Evolutionary conservation across 2,329 filamentous ascomycete species (phyloP), one percentile per base, ranked within the genome.

Genomic region (Aspergillus phoenicis): DNA sequence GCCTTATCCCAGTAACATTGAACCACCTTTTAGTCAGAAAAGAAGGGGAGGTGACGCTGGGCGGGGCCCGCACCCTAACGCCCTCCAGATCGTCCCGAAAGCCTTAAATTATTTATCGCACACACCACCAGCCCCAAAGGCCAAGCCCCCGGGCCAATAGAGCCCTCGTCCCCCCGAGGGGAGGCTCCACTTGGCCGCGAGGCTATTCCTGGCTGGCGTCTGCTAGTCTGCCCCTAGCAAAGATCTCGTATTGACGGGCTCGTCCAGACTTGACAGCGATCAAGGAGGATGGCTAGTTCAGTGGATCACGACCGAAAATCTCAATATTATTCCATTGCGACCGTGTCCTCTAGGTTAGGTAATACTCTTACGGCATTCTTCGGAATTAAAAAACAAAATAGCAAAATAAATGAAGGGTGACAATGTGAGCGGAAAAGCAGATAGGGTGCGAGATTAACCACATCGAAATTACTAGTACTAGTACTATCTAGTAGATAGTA

Each of bases 131-230:
- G 33, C 24, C 47, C 47, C 52, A 59, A 45, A 24, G 43, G 43
- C 47, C 58, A 57, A 63, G 52, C 45, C 47, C 52, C 47, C 51
- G 51, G 33, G 41, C 57, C 62, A 64, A 63, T 62, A 58, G 53
- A 33, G 57, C 52, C 38, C 28, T 55, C 49, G 39, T 28, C 48
- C 45, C 57, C 53, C 43, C 33, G 24, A 56, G 26, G 7, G 39
- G 60, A 52, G 76, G 76, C 11, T 69, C 71, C 39, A 74, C 74
- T 28, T 71, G 78, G n/a, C 69, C 70, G 73, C 75, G 36, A 76
- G 76, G 60, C 52, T 69, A 79, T 36, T 74, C 68, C 39, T 80
- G 72, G 77, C 71, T 79, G 61, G 75, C 71, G 58, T 58, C 61
- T 62, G 60, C 57, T 63, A 67, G 66, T 61, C 53, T 41, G 33